These are phyloP conservation scores for Phytophthora tubulina DNA, from an alignment of 352 stramenopile species.

Conservation along the genomic window DNA sequence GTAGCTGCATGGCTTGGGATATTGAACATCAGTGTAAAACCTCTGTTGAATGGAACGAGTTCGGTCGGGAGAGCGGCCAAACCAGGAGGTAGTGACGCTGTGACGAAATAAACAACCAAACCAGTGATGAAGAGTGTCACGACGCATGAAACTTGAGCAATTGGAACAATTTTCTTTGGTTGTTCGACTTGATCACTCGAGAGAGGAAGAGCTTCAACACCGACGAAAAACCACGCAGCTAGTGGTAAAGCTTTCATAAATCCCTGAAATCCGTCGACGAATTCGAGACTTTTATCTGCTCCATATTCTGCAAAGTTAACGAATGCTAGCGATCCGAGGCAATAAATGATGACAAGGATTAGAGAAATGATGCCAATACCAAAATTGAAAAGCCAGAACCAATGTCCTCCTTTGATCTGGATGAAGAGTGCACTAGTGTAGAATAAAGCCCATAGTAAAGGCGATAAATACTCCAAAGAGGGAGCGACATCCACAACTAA, in stretches of 20 bases:
- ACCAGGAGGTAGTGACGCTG: slow-evolving; percentile 41
- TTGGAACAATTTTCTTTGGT: slow-evolving; percentile 51
- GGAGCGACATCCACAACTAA: slow-evolving; percentile 40
- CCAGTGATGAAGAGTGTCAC: slow-evolving; percentile 53
- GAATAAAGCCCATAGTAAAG: slow-evolving; percentile 40
- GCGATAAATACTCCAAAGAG: slow-evolving; percentile 29
- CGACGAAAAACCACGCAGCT: slow-evolving; percentile 60
- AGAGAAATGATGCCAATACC: slow-evolving; percentile 41
- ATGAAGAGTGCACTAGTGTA: slow-evolving; percentile 47
- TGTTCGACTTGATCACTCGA: slow-evolving; percentile 48
- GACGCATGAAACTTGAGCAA: slow-evolving; percentile 54
- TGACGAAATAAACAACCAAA: slow-evolving; percentile 46
- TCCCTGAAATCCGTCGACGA: slow-evolving; percentile 32
- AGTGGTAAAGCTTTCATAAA: slow-evolving; percentile 52
- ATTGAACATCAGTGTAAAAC: slow-evolving; percentile 44
- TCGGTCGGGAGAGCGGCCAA: slow-evolving; percentile 32
- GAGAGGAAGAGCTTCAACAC: slow-evolving; percentile 50
- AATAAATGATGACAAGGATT: slow-evolving; percentile 50
- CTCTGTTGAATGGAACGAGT: slow-evolving; percentile 47
- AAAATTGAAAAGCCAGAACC: slow-evolving; percentile 60
- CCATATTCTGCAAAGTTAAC: slow-evolving; percentile 40
- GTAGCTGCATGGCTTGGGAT: slow-evolving; percentile 32
- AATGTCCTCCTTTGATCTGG: slow-evolving; percentile 41
- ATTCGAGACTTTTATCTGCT: slow-evolving; percentile 15
- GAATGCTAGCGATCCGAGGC: slow-evolving; percentile 45